These are phyloP conservation scores for Exsudoporus frostii DNA, from an alignment of 768 basidiomycete species.

Conservation along the genomic window DNA sequence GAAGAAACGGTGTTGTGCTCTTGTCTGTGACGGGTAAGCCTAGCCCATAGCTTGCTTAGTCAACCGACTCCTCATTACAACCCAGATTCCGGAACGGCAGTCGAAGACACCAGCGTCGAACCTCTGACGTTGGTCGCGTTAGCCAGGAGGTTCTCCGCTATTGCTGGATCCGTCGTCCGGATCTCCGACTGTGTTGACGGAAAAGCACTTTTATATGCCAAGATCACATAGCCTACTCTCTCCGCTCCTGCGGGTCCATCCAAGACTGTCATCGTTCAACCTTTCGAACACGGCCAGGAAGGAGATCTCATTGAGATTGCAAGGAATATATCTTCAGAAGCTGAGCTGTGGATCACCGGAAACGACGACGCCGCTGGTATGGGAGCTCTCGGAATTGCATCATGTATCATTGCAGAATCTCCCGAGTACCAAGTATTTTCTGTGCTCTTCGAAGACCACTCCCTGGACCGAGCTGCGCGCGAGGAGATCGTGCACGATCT, in stretches of 20 bases:
- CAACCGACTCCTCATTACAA: neutral
- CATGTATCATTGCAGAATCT: constrained; percentile 29
- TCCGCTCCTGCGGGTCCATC: constrained; percentile 13
- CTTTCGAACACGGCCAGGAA: constrained; percentile 26
- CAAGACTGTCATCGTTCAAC: constrained; percentile 27
- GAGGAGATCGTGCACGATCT: constrained; percentile 25
- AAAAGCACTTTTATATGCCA: constrained; percentile 13
- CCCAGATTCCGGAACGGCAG: constrained; percentile 15
- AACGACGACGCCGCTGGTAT: constrained; percentile 31
- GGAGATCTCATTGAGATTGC: constrained; percentile 27
- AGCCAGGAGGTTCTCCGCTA: constrained; percentile 7
- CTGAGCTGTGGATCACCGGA: constrained; percentile 29
- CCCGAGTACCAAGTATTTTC: constrained; percentile 29
- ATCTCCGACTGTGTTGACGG: constrained; percentile 9
- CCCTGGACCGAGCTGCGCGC: constrained; percentile 18
- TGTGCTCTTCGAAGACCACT: constrained; percentile 30
- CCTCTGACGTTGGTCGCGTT: constrained; percentile 11
- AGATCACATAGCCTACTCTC: constrained; percentile 14
- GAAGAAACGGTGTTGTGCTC: constrained; percentile 20
- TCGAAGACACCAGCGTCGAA: constrained; percentile 16
- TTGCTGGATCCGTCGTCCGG: constrained; percentile 11
- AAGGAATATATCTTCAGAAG: constrained; percentile 22
- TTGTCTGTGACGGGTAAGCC: constrained; percentile 22
- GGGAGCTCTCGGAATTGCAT: constrained; percentile 28
- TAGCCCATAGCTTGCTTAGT: neutral